Conservation (phyloP, 768 basidiomycete species). For the Pisolithus microcarpus region DNA sequence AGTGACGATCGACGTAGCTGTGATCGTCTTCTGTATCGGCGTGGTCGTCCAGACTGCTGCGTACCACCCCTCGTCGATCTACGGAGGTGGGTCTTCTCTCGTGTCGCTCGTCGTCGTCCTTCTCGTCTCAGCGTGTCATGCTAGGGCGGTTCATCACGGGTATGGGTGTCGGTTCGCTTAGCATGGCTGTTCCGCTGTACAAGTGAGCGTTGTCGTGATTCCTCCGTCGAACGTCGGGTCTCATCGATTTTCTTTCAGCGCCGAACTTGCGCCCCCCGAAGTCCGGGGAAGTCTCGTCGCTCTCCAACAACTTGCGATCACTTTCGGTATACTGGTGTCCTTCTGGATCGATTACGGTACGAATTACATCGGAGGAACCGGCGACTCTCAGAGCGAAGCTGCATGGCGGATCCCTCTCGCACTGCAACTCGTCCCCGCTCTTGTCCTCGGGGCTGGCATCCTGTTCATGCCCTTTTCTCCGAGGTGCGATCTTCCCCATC, state of each 20-base stretch:
- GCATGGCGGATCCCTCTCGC: conserved; percentile 74
- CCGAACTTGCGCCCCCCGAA: conserved; percentile 68
- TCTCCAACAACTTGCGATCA: conserved; percentile 76
- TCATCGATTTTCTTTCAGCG: conserved; percentile 13
- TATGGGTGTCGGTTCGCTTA: conserved; percentile 73
- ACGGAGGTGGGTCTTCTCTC: conserved; percentile 38
- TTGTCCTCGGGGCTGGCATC: conserved; percentile 64
- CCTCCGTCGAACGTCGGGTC: not conserved
- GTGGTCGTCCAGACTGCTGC: conserved; percentile 69
- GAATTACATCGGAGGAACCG: conserved; percentile 66
- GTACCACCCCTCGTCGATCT: conserved; percentile 52
- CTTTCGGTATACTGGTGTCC: conserved; percentile 67
- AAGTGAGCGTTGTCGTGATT: conserved; percentile 30
- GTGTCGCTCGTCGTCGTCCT: not conserved
- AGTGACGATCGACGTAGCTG: conserved; percentile 33
- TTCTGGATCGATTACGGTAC: conserved; percentile 47
- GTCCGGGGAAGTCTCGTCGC: conserved; percentile 77
- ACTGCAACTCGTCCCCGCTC: conserved; percentile 67
- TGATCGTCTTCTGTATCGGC: conserved; percentile 57
- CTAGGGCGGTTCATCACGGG: conserved; percentile 67
- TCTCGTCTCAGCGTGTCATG: not conserved
- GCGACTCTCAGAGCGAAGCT: conserved; percentile 48
- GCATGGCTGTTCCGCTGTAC: conserved; percentile 80
- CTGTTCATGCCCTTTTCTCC: conserved; percentile 79
- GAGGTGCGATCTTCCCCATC: conserved; percentile 32